Evolutionary conservation across 2,329 filamentous ascomycete species (phyloP), one percentile per base, ranked within the genome.

Genomic region (Colletotrichum caudatum): DNA sequence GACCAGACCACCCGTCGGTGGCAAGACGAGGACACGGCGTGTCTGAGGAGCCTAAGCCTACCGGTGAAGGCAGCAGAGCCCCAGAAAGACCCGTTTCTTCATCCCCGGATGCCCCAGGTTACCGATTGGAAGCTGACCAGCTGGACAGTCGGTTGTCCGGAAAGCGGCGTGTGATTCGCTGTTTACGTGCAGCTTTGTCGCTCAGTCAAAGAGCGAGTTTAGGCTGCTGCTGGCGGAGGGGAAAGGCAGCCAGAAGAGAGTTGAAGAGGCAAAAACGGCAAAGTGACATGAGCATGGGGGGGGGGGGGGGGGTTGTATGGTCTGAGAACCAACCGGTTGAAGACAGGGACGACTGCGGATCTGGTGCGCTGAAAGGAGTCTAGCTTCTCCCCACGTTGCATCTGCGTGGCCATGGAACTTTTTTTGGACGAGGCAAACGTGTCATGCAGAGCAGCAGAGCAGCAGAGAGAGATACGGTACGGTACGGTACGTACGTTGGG

Each of bases 211-310:
- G 65, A 50, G 48, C 69, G 65, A 50, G 48, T 71, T 69, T 53
- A 64, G 58, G 53, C 64, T 71, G 53, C 64, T 71, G 59, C 69
- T 59, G 59, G 57, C 61, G 53, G 64, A 59, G 64, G 64, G 63
- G 33, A 14, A 39, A 56, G 20, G 16, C 39, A 37, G 18, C 23
- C 57, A 46, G 11, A 37, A 35, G 33, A 58, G 41, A 62, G 67
- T 33, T 35, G 58, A 59, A 50, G 46, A 71, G 64, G 69, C 51
- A 68, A 71, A 71, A 63, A 53, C 29, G 56, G 67, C 56, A 67
- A 62, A 64, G 44, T 26, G 39, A 18, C 48, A 61, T 41, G 68
- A 23, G 48, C 51, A 29, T 58, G 46, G 62, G 61, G n/a, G n/a
- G n/a, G n/a, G n/a, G n/a, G n/a, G n/a, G n/a, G n/a, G n/a, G 51